Percentiles rank a stretch among this genome's conserved stretches.
Evolutionary conservation across 2,329 filamentous ascomycete species (phyloP).

Genomic region (Atkinsonella hypoxylon): DNA sequence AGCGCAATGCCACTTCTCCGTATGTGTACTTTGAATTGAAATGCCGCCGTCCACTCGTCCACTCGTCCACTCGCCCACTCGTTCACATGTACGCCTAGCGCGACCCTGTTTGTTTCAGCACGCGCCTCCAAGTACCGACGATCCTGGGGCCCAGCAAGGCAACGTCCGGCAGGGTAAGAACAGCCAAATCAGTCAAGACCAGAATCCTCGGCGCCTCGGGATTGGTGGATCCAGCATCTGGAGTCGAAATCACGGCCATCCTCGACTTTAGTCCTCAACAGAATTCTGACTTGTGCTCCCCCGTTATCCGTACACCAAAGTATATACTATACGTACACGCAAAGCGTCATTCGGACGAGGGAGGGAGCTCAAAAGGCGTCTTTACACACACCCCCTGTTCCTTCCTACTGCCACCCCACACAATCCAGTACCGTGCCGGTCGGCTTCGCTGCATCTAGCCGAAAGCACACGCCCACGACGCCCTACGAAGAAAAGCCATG

Average conservation of each 20-base stretch:
- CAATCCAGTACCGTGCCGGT: too few species aligned
- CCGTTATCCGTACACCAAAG: neutral
- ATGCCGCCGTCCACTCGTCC: too few species aligned
- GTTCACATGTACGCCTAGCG: neutral
- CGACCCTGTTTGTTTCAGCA: conserved; percentile 15
- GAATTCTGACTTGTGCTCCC: neutral
- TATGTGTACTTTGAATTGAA: neutral
- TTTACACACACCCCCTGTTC: too few species aligned
- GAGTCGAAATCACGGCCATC: neutral
- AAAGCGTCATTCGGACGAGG: neutral
- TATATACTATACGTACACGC: neutral
- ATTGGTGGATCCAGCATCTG: neutral
- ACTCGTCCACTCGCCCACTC: too few species aligned
- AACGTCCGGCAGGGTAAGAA: neutral
- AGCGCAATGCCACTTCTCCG: neutral
- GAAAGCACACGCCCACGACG: neutral
- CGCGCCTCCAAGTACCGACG: neutral
- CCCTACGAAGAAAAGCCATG: too few species aligned
- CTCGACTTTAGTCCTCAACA: neutral
- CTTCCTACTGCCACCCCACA: neutral
- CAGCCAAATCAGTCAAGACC: too few species aligned
- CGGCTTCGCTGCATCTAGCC: conserved; percentile 3
- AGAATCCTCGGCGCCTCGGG: neutral
- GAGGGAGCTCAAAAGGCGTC: neutral
- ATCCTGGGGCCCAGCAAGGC: neutral